phyloP scores from a whole-genome alignment of 2,329 filamentous ascomycete genomes.

The Phialocephala sp. region DNA sequence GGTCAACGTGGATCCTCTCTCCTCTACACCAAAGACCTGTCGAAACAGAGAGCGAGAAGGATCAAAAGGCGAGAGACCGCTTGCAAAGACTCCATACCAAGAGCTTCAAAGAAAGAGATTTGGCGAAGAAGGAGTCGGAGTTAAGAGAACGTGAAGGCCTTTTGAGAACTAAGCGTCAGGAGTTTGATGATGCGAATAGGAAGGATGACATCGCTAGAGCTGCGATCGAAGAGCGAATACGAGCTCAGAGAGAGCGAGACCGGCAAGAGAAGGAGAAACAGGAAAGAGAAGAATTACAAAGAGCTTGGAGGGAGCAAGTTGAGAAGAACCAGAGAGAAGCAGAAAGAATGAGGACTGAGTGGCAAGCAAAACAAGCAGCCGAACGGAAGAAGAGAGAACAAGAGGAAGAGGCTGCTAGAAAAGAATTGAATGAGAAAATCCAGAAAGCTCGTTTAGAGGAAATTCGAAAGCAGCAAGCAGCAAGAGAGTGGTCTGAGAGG shows the following conservation, averaged over 20 bases:
- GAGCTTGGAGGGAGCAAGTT: conserved; percentile 19
- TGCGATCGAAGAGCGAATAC: conserved; percentile 21
- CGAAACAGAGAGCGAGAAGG: conserved; percentile 44
- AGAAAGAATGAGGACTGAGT: conserved; percentile 19
- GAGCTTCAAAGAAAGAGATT: conserved; percentile 43
- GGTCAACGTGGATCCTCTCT: conserved; percentile 42
- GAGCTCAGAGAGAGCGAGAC: conserved; percentile 20
- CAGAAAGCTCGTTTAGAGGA: conserved; percentile 6
- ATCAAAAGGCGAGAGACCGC: conserved; percentile 40
- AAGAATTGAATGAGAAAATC: conserved; percentile 24
- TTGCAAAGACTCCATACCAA: conserved; percentile 43
- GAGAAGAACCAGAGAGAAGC: conserved; percentile 3
- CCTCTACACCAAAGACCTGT: conserved; percentile 39
- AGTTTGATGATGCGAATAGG: conserved; percentile 24
- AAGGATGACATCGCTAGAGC: conserved; percentile 25
- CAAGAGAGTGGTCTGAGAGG: too few species aligned
- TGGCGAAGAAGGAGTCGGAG: conserved; percentile 24
- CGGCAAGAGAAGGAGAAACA: conserved; percentile 15
- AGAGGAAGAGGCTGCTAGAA: conserved; percentile 24
- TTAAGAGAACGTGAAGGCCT: conserved; percentile 11
- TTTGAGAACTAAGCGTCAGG: conserved; percentile 18
- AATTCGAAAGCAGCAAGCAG: neutral
- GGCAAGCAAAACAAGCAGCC: conserved; percentile 19
- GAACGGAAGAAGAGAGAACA: conserved; percentile 26
- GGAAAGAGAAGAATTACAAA: conserved; percentile 20